Conservation (phyloP, 2,329 filamentous ascomycete genomes). For the Penicillium sp. region DNA sequence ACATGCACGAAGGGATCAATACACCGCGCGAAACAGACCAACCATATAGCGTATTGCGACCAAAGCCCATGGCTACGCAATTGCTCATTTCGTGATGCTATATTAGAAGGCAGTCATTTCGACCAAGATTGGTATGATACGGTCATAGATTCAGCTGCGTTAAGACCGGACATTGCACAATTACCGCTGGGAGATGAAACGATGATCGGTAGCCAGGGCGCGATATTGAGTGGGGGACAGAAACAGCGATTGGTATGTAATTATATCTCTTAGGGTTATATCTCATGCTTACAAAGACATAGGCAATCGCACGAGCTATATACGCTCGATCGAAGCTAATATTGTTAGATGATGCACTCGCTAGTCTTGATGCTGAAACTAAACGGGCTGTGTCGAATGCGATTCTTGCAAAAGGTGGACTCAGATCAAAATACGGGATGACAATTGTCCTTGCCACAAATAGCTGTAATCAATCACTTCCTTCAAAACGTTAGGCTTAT, state of each 20-base stretch:
- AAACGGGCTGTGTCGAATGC: background rate
- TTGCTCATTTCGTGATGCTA: slow-evolving; percentile 26
- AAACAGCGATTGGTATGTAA: no score
- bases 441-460: background rate
- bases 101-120: slow-evolving; percentile 21
- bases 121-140: slow-evolving; percentile 25
- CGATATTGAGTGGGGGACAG: no score
- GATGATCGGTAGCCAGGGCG: no score
- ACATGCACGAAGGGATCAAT: slow-evolving; percentile 30
- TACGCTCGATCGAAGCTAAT: slow-evolving; percentile 34
- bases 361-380: slow-evolving; percentile 1
- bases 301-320: no score
- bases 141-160: slow-evolving; percentile 21
- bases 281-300: no score
- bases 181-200: no score
- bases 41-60: slow-evolving; percentile 37
- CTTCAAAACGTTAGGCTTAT: no score
- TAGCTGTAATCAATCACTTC: background rate
- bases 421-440: background rate
- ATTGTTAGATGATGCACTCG: slow-evolving; percentile 3
- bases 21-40: slow-evolving; percentile 18
- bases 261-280: no score
- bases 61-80: slow-evolving; percentile 28
- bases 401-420: slow-evolving; percentile 3
- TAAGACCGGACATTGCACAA: slow-evolving; percentile 43